A percentile compares a stretch with the other conserved stretches of the same genome.
phyloP scores from a whole-genome alignment of 805 yeast species.

The Barnettozyma siamensis region DNA sequence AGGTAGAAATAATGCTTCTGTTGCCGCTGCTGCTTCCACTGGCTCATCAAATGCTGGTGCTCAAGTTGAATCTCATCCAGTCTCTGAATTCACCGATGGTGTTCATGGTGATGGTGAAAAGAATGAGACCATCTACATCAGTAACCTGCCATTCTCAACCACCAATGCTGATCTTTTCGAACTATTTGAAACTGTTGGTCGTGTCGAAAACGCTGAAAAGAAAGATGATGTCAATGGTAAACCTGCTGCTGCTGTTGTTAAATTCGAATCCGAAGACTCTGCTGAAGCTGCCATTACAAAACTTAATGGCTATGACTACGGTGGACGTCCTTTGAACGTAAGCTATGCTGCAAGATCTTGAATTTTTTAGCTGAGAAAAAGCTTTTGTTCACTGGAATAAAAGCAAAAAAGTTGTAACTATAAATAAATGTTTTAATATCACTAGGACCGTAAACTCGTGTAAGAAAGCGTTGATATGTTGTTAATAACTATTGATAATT shows the following conservation, averaged over 20 bases:
- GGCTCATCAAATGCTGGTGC: conserved; percentile 1
- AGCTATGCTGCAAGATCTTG: conserved; percentile 47
- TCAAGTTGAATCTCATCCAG: not conserved
- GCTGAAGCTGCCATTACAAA: conserved; percentile 74
- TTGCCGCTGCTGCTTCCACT: not conserved
- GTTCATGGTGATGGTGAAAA: conserved; percentile 58
- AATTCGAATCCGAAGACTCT: conserved; percentile 56
- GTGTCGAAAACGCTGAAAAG: conserved; percentile 70
- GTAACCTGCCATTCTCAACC: conserved; percentile 87
- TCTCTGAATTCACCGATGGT: conserved; percentile 56
- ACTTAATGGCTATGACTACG: conserved; percentile 76
- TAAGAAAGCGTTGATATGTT: too few species aligned
- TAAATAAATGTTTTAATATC: not conserved
- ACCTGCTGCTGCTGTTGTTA: conserved; percentile 85
- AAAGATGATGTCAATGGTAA: conserved; percentile 56
- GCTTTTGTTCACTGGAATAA: too few species aligned
- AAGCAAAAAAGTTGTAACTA: not conserved
- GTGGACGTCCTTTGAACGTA: conserved; percentile 66
- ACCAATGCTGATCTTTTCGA: conserved; percentile 78
- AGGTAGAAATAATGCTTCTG: conserved; percentile 41
- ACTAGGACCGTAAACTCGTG: too few species aligned
- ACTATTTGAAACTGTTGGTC: conserved; percentile 78
- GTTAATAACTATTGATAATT: too few species aligned
- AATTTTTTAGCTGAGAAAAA: not conserved
- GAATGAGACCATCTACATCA: conserved; percentile 58